Base-by-base conservation (phyloP, 1,139 yeast genomes). In the Wickerhamomyces sp. region DNA sequence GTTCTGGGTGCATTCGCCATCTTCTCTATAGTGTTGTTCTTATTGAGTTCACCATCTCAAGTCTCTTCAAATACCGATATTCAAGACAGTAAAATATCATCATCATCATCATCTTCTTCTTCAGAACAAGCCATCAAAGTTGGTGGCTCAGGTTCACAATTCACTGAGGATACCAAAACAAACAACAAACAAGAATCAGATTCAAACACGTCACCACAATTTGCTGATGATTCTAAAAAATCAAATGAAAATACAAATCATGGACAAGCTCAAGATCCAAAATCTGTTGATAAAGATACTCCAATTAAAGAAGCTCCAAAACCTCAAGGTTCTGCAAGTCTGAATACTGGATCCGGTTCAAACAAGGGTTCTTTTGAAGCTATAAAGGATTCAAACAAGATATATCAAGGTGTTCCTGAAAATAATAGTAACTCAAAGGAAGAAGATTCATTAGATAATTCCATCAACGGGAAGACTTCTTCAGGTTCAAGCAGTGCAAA, bases 261-360 rank as follows among this genome's bases (percentile, higher is more conserved):
- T n/a, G 41, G 23, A 2, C 36, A 43, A 26, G 45, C 48, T 11
- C 52, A 50, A 36, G 45, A 53, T 42, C 60, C 60, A 43, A 57
- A 56, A 50, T 52, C 52, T 11, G 54, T 51, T 18, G 61, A 56
- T 37, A 45, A 54, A 40, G 54, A 49, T 10, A 50, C 58, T 9
- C 58, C 59, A 34, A 54, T 56, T 34, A 56, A 54, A 35, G 53
- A 56, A 43, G 61, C 61, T 13, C 61, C 62, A 43, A 57, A 51
- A 37, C 60, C 60, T 29, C 47, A 48, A 32, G 39, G 48, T n/a
- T 52, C 44, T 6, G 18, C 34, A 3, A 42, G n/a, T 40, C 48
- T 30, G 38, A 40, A 40, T 6, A 9, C 37, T 34, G 23, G 23
- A 18, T 18, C 37, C 14, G 39, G 39, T 27, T 37, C n/a, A 43